Percentiles rank a stretch among this genome's conserved stretches.
These are phyloP conservation scores for Syzygium oleosum DNA, from an alignment of 345 rosid species.

Conservation along the genomic window DNA sequence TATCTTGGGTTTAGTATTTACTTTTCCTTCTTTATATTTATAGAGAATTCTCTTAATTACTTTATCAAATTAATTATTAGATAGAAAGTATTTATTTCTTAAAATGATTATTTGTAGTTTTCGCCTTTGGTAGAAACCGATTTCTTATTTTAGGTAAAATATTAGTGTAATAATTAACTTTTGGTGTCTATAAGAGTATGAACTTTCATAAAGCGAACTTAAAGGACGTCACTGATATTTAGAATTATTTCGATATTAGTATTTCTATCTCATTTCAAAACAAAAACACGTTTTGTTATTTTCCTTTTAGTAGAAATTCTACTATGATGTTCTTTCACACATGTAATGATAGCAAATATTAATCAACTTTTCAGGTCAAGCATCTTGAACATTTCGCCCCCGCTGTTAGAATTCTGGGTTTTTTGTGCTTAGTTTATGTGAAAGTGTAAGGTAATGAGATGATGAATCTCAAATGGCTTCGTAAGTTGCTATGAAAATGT, in stretches of 20 bases:
- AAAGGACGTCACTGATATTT: background rate
- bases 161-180: too few relatives aligned
- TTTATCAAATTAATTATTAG: background rate
- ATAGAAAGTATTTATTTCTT: background rate
- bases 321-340: background rate
- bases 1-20: background rate
- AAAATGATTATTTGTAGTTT: background rate
- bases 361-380: too few relatives aligned
- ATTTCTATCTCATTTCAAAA: background rate
- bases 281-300: background rate
- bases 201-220: background rate
- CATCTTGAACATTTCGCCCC: too few relatives aligned
- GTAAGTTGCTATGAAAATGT: background rate
- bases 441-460: too few relatives aligned
- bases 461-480: background rate
- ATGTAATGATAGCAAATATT: too few relatives aligned
- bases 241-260: background rate
- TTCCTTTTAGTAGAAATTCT: background rate
- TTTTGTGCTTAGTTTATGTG: too few relatives aligned
- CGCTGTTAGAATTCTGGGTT: too few relatives aligned
- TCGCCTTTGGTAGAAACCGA: background rate
- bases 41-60: background rate
- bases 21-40: background rate
- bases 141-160: background rate
- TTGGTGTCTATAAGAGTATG: background rate